Evolutionary conservation across 805 yeast species (phyloP).

Genomic region (Suhomyces pyralidae): DNA sequence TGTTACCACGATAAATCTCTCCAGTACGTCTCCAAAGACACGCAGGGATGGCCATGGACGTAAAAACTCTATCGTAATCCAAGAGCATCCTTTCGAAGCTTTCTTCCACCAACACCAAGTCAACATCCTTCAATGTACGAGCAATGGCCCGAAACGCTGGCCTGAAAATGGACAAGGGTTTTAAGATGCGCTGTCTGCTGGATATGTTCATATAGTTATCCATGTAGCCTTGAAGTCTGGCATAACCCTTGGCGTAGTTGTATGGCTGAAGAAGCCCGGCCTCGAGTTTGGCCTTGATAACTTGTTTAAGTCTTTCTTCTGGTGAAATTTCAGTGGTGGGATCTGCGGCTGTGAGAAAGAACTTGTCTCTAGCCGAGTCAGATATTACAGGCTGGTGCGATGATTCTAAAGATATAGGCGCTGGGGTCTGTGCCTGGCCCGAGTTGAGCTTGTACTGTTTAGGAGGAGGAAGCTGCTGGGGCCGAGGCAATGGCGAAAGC

Average conservation of each 20-base stretch:
- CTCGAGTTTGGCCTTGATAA: conserved; percentile 88
- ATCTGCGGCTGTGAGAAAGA: conserved; percentile 94
- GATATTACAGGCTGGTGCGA: conserved; percentile 46
- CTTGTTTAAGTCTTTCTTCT: conserved; percentile 88
- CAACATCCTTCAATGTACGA: conserved; percentile 83
- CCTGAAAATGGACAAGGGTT: conserved; percentile 79
- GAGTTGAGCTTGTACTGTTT: neutral
- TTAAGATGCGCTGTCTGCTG: conserved; percentile 78
- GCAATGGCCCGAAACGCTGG: conserved; percentile 96
- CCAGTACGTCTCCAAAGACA: conserved; percentile 97
- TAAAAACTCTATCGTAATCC: conserved; percentile 91
- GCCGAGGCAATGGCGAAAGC: conserved; percentile 1
- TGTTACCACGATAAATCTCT: conserved; percentile 90
- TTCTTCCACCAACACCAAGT: conserved; percentile 88
- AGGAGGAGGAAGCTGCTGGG: conserved; percentile 5
- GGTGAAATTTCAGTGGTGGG: conserved; percentile 94
- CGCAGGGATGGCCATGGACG: conserved; percentile 97
- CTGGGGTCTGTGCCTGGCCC: neutral
- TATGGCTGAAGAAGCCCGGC: conserved; percentile 93
- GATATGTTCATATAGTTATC: conserved; percentile 85
- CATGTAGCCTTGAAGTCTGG: conserved; percentile 85
- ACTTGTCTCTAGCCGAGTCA: conserved; percentile 86
- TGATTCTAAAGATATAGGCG: neutral
- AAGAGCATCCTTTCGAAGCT: conserved; percentile 89
- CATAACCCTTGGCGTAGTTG: conserved; percentile 91